Evolutionary conservation across 2,329 filamentous ascomycete species (phyloP).

Genomic region (Fusarium denticulatum): DNA sequence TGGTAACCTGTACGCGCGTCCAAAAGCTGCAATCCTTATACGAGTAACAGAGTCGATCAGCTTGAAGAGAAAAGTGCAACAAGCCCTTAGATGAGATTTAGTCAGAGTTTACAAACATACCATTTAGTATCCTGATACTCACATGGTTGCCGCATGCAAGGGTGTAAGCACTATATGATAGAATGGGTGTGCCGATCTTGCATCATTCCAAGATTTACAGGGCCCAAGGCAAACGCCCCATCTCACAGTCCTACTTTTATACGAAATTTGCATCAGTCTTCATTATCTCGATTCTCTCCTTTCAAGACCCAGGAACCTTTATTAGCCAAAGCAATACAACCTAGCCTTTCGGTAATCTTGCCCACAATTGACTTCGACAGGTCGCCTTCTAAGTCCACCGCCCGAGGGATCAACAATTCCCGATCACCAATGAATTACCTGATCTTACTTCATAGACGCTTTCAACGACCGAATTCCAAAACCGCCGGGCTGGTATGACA

Average conservation of each 20-base stretch:
- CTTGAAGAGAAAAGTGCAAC: accelerated
- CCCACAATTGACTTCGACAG: background rate
- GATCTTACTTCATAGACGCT: background rate
- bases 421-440: no score
- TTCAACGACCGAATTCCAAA: no score
- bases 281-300: accelerated
- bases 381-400: background rate
- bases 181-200: background rate
- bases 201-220: background rate
- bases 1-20: background rate
- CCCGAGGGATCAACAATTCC: background rate
- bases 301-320: background rate
- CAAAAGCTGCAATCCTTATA: background rate
- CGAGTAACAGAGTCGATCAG: background rate
- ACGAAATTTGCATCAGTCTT: background rate
- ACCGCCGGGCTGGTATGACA: no score
- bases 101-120: background rate
- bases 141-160: background rate
- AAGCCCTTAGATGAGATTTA: background rate
- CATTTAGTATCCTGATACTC: no score
- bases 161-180: background rate
- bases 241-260: background rate
- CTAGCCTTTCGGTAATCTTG: background rate
- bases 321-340: background rate
- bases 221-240: background rate